A percentile compares a stretch with the other conserved stretches of the same genome.
These are phyloP conservation scores for Vicia faba DNA, from an alignment of 306 rosid genomes.

Conservation along the genomic window DNA sequence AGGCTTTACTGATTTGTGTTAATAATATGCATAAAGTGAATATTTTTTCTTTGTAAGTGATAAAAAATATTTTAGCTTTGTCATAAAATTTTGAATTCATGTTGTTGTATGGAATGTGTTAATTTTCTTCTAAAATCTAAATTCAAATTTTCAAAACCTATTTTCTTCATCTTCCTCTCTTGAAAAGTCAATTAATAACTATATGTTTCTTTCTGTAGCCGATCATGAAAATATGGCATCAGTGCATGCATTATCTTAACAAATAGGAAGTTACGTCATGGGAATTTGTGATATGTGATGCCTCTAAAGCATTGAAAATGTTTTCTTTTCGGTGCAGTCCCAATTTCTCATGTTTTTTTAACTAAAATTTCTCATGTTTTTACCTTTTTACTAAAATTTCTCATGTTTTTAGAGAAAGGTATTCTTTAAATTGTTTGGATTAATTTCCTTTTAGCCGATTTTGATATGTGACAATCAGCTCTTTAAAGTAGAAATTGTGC, in stretches of 20 bases:
- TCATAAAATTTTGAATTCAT: conserved; percentile 23
- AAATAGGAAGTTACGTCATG: not conserved
- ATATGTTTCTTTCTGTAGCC: conserved; percentile 31
- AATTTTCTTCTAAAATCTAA: not conserved
- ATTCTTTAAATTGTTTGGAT: conserved; percentile 3
- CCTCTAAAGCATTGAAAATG: not conserved
- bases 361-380: not conserved
- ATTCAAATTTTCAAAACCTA: not conserved
- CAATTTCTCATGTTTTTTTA: not conserved
- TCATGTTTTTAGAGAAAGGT: not conserved
- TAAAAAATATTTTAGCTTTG: not conserved
- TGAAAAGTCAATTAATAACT: conserved; percentile 16
- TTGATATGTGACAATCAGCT: conserved; percentile 3
- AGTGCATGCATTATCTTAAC: conserved; percentile 1
- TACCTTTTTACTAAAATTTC: not conserved
- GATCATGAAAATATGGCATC: not conserved
- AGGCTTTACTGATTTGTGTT: conserved; percentile 15
- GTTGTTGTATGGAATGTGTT: conserved; percentile 18
- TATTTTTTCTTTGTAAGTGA: not conserved
- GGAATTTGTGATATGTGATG: not conserved
- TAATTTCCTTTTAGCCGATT: not conserved
- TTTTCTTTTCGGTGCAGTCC: not conserved
- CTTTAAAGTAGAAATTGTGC: conserved; percentile 13
- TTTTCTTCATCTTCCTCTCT: conserved; percentile 12
- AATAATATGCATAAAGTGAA: not conserved